These are phyloP conservation scores for Fomitopsis serialis DNA, from an alignment of 768 basidiomycete species.

Conservation along the genomic window DNA sequence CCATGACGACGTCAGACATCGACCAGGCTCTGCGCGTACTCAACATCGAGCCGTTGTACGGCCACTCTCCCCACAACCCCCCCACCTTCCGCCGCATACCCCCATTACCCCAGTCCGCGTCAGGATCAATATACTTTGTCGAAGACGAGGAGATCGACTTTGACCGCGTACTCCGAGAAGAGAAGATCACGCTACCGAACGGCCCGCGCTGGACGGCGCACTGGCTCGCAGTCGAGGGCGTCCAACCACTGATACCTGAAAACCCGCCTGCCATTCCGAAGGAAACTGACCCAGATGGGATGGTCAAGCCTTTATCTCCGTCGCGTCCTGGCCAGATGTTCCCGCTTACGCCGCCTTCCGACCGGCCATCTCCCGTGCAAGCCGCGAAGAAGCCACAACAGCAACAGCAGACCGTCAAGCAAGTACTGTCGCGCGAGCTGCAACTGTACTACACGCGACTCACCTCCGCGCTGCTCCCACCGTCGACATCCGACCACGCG, in stretches of 20 bases:
- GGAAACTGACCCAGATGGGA: conserved; percentile 36
- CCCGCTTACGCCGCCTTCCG: conserved; percentile 24
- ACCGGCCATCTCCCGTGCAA: conserved; percentile 22
- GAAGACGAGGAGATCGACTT: conserved; percentile 99
- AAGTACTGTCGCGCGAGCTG: conserved; percentile 88
- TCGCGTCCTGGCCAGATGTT: conserved; percentile 22
- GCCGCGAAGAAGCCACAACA: conserved; percentile 41
- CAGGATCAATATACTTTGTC: conserved; percentile 83
- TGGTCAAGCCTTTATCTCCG: conserved; percentile 13
- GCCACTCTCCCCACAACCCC: conserved; percentile 64
- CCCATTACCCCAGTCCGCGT: conserved; percentile 39
- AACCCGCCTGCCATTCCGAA: conserved; percentile 83
- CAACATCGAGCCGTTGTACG: conserved; percentile 95
- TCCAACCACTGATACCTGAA: conserved; percentile 94
- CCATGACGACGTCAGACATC: conserved; percentile 84
- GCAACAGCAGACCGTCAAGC: conserved; percentile 79
- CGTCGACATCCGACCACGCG: conserved; percentile 48
- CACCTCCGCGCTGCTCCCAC: conserved; percentile 77
- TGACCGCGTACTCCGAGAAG: conserved; percentile 81
- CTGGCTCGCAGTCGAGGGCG: conserved; percentile 97
- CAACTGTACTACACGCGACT: conserved; percentile 93
- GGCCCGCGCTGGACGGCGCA: conserved; percentile 89
- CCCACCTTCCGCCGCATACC: conserved; percentile 54
- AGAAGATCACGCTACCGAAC: conserved; percentile 76
- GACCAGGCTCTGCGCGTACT: conserved; percentile 91